Conservation (phyloP, 2,329 filamentous ascomycete species). For the Cladosporium halotolerans region DNA sequence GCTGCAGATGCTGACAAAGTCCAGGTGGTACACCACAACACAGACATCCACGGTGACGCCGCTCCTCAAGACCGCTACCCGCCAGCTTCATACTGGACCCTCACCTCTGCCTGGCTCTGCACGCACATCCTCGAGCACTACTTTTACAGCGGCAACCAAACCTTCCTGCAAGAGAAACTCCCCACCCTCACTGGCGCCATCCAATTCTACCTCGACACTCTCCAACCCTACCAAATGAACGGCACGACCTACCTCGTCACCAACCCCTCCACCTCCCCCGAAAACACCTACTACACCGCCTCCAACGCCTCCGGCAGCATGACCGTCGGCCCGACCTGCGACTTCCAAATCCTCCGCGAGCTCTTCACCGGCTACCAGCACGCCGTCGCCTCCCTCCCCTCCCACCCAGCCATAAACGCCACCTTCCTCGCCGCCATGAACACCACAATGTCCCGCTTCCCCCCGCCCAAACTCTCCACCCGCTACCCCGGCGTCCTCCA, state of each 20-base stretch:
- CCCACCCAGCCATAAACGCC: conserved; percentile 19
- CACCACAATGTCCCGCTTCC: conserved; percentile 33
- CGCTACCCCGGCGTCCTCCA: conserved; percentile 40
- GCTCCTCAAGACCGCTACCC: conserved; percentile 42
- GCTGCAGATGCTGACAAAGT: conserved; percentile 47
- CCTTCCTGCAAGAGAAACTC: conserved; percentile 45
- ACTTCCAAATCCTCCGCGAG: conserved; percentile 46
- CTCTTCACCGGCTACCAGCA: conserved; percentile 30
- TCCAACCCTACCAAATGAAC: conserved; percentile 47
- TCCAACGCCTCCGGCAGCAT: conserved; percentile 29
- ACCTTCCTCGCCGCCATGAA: conserved; percentile 35
- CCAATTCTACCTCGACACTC: conserved; percentile 51
- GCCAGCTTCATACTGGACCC: conserved; percentile 40
- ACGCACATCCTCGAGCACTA: conserved; percentile 54
- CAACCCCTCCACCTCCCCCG: conserved; percentile 54
- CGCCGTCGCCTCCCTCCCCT: conserved; percentile 16
- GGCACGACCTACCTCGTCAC: conserved; percentile 43
- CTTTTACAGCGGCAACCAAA: conserved; percentile 45
- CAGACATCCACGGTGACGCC: conserved; percentile 55
- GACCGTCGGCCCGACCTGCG: conserved; percentile 50
- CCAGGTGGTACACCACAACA: conserved; percentile 48
- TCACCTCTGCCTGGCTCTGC: conserved; percentile 53
- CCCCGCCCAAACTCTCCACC: conserved; percentile 48
- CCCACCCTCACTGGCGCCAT: conserved; percentile 47
- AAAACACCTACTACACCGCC: conserved; percentile 32